Percentiles rank a stretch among this genome's conserved stretches.
These are phyloP conservation scores for Chloris gayana DNA, from an alignment of 176 grass and related monocot genomes.

Conservation along the genomic window DNA sequence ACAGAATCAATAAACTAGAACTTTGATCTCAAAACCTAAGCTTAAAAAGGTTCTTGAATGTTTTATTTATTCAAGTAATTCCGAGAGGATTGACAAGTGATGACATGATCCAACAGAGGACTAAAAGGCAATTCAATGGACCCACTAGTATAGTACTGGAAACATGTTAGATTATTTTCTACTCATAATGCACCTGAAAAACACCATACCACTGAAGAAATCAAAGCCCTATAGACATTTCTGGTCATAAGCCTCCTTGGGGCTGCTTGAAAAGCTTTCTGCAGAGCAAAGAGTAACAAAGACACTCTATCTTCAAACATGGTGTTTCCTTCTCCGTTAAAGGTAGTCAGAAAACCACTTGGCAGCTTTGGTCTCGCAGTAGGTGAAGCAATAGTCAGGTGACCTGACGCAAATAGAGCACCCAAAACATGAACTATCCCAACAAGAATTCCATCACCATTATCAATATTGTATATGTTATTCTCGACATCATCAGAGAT, in stretches of 20 bases:
- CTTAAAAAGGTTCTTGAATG: slow-evolving; percentile 18
- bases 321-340: slow-evolving; percentile 72
- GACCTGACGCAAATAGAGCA: slow-evolving; percentile 79
- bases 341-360: slow-evolving; percentile 48
- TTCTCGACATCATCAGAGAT: slow-evolving; percentile 83
- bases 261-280: slow-evolving; percentile 91
- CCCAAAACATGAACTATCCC: slow-evolving; percentile 92
- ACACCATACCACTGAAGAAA: slow-evolving; percentile 76
- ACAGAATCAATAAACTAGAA: slow-evolving; percentile 17
- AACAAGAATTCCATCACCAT: slow-evolving; percentile 85
- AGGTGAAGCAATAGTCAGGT: slow-evolving; percentile 69
- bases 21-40: slow-evolving; percentile 12
- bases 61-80: slow-evolving; percentile 41
- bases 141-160: slow-evolving; percentile 16
- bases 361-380: slow-evolving; percentile 48
- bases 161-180: slow-evolving; percentile 39
- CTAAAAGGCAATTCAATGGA: background rate
- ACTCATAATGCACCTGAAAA: slow-evolving; percentile 23
- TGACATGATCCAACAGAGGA: slow-evolving; percentile 11
- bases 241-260: slow-evolving; percentile 83
- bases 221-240: slow-evolving; percentile 89
- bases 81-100: background rate
- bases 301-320: slow-evolving; percentile 84
- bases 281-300: slow-evolving; percentile 90
- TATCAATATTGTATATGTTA: slow-evolving; percentile 93